phyloP scores from a whole-genome alignment of 768 basidiomycete species.

The Hygrophoropsis aurantiaca region DNA sequence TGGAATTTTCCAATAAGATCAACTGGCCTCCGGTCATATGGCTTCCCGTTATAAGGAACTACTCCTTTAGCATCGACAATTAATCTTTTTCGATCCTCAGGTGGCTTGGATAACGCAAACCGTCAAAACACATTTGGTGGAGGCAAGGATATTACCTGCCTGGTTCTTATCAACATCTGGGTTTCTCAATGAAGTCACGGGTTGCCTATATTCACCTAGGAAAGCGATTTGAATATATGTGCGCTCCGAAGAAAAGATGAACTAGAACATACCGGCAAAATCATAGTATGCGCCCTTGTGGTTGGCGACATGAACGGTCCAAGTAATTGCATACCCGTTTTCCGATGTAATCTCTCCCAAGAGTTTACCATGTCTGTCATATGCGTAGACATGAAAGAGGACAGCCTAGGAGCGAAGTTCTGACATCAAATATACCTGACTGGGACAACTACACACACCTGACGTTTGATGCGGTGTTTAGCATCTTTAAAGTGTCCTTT shows the following conservation, averaged over 20 bases:
- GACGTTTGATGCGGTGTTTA: slow-evolving; percentile 24
- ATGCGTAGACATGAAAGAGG: slow-evolving; percentile 33
- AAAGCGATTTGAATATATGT: too few species aligned
- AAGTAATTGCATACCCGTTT: slow-evolving; percentile 19
- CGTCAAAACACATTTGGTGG: too few species aligned
- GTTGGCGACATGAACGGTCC: slow-evolving; percentile 34
- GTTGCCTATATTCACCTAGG: background rate
- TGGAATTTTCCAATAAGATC: background rate
- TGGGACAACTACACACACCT: slow-evolving; percentile 15
- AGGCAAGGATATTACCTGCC: too few species aligned
- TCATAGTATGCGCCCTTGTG: slow-evolving; percentile 23
- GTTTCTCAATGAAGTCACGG: slow-evolving; percentile 1
- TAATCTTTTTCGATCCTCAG: slow-evolving; percentile 1
- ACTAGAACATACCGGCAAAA: slow-evolving; percentile 14
- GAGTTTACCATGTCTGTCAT: slow-evolving; percentile 19
- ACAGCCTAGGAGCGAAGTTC: slow-evolving; percentile 23
- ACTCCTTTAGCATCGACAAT: slow-evolving; percentile 1
- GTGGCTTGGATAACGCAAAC: too few species aligned
- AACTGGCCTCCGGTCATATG: background rate
- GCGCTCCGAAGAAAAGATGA: background rate
- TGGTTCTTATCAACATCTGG: too few species aligned
- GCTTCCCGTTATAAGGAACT: too few species aligned
- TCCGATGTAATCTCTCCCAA: slow-evolving; percentile 28
- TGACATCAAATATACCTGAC: too few species aligned
- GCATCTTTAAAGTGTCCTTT: slow-evolving; percentile 17